These are phyloP conservation scores for Aspergillus sp. DNA, from an alignment of 2,329 filamentous ascomycete genomes.

Conservation along the genomic window DNA sequence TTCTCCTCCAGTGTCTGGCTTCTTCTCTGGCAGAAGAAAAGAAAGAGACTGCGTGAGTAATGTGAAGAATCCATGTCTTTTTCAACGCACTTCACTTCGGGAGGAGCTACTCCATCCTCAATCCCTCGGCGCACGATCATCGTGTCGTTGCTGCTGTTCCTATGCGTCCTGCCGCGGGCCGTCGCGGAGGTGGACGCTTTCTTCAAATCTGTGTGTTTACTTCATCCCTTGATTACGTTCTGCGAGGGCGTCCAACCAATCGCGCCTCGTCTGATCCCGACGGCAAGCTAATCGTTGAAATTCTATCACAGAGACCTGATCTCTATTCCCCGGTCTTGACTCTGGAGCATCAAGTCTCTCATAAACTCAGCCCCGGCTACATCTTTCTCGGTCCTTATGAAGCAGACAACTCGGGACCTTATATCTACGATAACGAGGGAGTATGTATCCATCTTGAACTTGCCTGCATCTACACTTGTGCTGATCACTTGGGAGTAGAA, in stretches of 20 bases:
- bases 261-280: neutral
- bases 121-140: conserved; percentile 9
- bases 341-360: conserved; percentile 27
- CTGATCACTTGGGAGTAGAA: conserved; percentile 31
- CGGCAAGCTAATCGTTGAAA: conserved; percentile 1
- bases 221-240: neutral
- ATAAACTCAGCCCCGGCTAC: conserved; percentile 47
- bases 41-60: conserved; percentile 13
- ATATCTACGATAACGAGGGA: conserved; percentile 54
- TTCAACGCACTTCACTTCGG: conserved; percentile 14
- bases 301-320: conserved; percentile 37
- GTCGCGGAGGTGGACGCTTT: conserved; percentile 31
- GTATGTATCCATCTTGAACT: conserved; percentile 24
- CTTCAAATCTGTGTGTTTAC: conserved; percentile 37
- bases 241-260: neutral
- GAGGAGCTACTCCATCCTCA: conserved; percentile 13
- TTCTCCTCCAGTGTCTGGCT: conserved; percentile 1
- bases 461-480: neutral
- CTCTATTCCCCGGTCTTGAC: conserved; percentile 37
- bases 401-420: conserved; percentile 49
- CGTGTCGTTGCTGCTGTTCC: conserved; percentile 18
- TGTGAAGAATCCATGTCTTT: conserved; percentile 29
- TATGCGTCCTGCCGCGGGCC: conserved; percentile 17
- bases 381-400: conserved; percentile 54
- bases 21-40: conserved; percentile 1